Base-by-base conservation (phyloP, 164 flowering plant species). In the Magnolia officinalis region DNA sequence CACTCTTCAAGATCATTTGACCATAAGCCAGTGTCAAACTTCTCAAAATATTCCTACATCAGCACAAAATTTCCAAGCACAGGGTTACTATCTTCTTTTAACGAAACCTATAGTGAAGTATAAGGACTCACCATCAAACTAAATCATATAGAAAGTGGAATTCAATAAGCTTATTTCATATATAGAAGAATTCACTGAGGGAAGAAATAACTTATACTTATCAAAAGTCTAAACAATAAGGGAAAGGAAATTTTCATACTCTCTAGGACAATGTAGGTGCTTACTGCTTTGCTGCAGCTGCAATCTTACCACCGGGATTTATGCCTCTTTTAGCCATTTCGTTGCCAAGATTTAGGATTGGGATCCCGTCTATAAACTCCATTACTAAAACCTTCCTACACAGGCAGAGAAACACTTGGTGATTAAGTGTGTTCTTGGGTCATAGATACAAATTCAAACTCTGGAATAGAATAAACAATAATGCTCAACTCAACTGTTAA, bases 1-100 rank as follows among this genome's bases (percentile, higher is more conserved):
- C 99, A 87, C 91, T 89, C 89, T 87, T 93, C 88, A 95, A 83
- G 79, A 95, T 95, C 99, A 95, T 95, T 84, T 95, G 96, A 45
- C 99, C 98, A 84, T 95, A 95, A 75, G 98, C 96, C 74, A 83
- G 79, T 2, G 98, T 83, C 88, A 95, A 85, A 80, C 89, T 93
- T 77, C 82, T 83, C 55, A 95, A 93, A 59, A 95, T 95, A 67
- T 90, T 95, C 92, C 99, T 95, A 91, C 81, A 85, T 63, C 50
- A 37, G 45, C 21, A 70, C 69, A 20, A 16, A 61, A 18, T 49
- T 45, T 23, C 51, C 18, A 29, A 73, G 65, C 14, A 50, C 4
- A 37, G 2, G 6, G 29, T 63, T 19, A 61, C 19, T 8, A 61
- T 19, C 26, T 72, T 51, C 29, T 29, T 73, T 21, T 63, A 73